Conservation (phyloP, 2,329 filamentous ascomycete species). For the Neopestalotiopsis sp. region DNA sequence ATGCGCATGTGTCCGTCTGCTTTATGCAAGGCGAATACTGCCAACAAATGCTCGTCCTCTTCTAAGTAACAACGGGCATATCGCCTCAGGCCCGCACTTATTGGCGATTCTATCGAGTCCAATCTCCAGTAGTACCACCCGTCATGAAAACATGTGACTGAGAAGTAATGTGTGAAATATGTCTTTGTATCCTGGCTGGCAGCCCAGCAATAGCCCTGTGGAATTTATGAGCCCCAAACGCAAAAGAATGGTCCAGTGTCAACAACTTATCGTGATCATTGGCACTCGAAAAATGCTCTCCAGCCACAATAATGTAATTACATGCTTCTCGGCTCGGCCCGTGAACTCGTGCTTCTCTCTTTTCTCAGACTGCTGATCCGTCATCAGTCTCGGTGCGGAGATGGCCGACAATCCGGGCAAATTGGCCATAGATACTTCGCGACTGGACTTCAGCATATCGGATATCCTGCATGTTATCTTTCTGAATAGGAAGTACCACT, state of each 20-base stretch:
- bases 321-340: neutral
- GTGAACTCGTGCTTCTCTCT: neutral
- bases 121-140: too few species aligned
- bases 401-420: neutral
- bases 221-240: too few species aligned
- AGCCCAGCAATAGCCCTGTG: too few species aligned
- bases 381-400: neutral
- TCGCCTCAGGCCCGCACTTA: too few species aligned
- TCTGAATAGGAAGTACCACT: neutral
- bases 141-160: too few species aligned
- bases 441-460: neutral
- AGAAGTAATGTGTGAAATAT: too few species aligned
- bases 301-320: neutral
- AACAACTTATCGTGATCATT: neutral
- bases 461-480: neutral
- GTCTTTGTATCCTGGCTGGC: too few species aligned
- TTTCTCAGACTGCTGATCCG: neutral
- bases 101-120: too few species aligned
- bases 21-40: neutral
- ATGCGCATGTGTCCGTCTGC: neutral
- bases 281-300: neutral
- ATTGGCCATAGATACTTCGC: neutral
- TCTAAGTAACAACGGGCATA: neutral
- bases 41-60: neutral
- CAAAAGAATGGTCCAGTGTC: too few species aligned